Evolutionary conservation across 2,329 filamentous ascomycete genomes (phyloP), one percentile per base, ranked within the genome.

Genomic region (Fusarium guadeloupense): DNA sequence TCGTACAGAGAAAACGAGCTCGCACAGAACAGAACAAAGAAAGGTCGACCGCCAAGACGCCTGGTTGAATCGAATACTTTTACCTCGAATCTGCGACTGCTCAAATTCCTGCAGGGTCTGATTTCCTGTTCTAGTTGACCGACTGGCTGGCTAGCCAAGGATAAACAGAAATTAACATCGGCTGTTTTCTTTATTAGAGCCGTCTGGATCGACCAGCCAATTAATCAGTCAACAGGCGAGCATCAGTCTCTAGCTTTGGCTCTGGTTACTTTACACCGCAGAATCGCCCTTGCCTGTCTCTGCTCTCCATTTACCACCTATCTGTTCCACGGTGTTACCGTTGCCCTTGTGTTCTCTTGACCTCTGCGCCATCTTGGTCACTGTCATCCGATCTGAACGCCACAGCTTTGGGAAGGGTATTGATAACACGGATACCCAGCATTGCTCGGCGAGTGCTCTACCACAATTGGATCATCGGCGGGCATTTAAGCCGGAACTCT

Each of bases 21-120:
- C 53, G 45, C 53, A 58, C 54, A 57, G 38, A 17, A 33, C 17
- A 47, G 57, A 62, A 66, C 62, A 66, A 64, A 66, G 54, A 48
- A 55, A 65, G 57, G 39, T 48, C 39, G 43, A 45, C 39, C 48
- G 45, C 41, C 57, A 54, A 62, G 39, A 46, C 62, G 58, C 37
- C 33, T 16, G 37, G 26, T 40, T 31, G 33, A 38, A 14, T 25
- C 21, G 25, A 21, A 23, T 46, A 4, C 37, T 30, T 40, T 46
- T 55, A 41, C 39, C 35, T 46, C 17, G 19, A 40, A 19, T 39
- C 26, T 35, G 42, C 21, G 16, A 31, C 14, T 35, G 30, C 33
- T 28, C 30, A 34, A 34, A 38, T 26, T 30, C 26, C 33, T 26
- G 14, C n/a, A 30, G 33, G 16, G 28, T 30, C 13, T 30, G 12